phyloP scores from a whole-genome alignment of 2,329 filamentous ascomycete species.

The Aspergillus aculeatus region DNA sequence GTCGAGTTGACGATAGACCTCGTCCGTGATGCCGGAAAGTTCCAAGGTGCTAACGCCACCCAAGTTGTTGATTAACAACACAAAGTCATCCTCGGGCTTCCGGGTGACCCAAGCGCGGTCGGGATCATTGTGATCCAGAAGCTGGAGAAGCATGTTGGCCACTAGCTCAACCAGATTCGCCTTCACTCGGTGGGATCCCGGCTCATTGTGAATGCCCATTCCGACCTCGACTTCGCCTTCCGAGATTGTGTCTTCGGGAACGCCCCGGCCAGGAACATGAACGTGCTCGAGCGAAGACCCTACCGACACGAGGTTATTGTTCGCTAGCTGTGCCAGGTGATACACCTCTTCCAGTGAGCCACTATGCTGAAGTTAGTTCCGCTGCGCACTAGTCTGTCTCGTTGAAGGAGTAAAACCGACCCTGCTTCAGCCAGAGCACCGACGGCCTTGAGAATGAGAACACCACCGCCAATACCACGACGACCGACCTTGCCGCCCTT shows the following conservation, averaged over 20 bases:
- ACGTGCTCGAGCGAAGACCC: conserved; percentile 85
- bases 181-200: conserved; percentile 53
- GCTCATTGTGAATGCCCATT: conserved; percentile 72
- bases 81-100: conserved; percentile 58
- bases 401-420: conserved; percentile 30
- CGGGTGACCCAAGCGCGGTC: conserved; percentile 64
- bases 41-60: conserved; percentile 68
- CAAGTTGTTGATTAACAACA: conserved; percentile 68
- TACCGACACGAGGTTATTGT: conserved; percentile 77
- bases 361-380: conserved; percentile 21
- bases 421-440: conserved; percentile 78
- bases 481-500: conserved; percentile 89
- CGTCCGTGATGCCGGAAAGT: conserved; percentile 65
- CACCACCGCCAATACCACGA: conserved; percentile 86
- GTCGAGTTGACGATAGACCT: conserved; percentile 62
- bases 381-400: not conserved
- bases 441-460: conserved; percentile 85
- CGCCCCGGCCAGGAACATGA: conserved; percentile 79
- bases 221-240: conserved; percentile 64
- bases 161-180: conserved; percentile 52
- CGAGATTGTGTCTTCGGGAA: conserved; percentile 52
- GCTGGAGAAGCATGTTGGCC: conserved; percentile 63
- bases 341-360: conserved; percentile 68
- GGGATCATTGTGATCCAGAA: conserved; percentile 61
- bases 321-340: conserved; percentile 67